Conservation (phyloP, 768 basidiomycete species). For the Multifurca ochricompacta region DNA sequence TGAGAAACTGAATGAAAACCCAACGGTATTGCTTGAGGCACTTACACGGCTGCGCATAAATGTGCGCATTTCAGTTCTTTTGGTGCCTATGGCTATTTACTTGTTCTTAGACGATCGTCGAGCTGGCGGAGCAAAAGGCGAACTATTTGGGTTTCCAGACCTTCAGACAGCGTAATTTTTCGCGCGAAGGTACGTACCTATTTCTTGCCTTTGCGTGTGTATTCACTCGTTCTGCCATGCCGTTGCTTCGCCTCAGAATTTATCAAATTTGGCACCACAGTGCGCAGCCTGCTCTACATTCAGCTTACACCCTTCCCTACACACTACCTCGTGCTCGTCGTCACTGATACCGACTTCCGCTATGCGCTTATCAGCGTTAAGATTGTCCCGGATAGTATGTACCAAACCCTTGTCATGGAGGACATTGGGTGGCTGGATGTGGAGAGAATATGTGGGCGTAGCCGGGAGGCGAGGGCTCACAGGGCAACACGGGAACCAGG, state of each 20-base stretch:
- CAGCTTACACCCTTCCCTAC: slow-evolving; percentile 68
- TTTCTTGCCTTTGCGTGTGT: not conserved
- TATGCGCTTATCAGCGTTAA: slow-evolving; percentile 75
- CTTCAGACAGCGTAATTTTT: slow-evolving; percentile 61
- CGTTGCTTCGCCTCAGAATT: slow-evolving; percentile 40
- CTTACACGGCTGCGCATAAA: slow-evolving; percentile 52
- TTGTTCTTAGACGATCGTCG: slow-evolving; percentile 63
- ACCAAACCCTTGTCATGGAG: slow-evolving; percentile 56
- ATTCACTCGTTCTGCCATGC: slow-evolving; percentile 3
- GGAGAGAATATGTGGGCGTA: slow-evolving; percentile 45
- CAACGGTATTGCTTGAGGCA: slow-evolving; percentile 46
- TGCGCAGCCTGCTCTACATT: slow-evolving; percentile 62
- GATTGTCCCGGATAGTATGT: slow-evolving; percentile 45
- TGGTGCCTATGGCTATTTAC: not conserved
- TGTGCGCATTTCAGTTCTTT: slow-evolving; percentile 35
- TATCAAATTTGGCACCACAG: slow-evolving; percentile 57
- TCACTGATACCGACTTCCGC: slow-evolving; percentile 68
- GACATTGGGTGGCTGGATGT: slow-evolving; percentile 78
- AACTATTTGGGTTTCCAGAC: slow-evolving; percentile 74
- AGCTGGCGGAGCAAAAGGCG: slow-evolving; percentile 80
- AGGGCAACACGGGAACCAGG: slow-evolving; percentile 26
- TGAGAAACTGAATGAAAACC: slow-evolving; percentile 63
- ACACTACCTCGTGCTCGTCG: slow-evolving; percentile 80
- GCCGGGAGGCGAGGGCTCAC: slow-evolving; percentile 22
- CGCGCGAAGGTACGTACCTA: slow-evolving; percentile 44